phyloP scores from a whole-genome alignment of 192 early-diverging fungal species.

The Entomortierella beljakovae region DNA sequence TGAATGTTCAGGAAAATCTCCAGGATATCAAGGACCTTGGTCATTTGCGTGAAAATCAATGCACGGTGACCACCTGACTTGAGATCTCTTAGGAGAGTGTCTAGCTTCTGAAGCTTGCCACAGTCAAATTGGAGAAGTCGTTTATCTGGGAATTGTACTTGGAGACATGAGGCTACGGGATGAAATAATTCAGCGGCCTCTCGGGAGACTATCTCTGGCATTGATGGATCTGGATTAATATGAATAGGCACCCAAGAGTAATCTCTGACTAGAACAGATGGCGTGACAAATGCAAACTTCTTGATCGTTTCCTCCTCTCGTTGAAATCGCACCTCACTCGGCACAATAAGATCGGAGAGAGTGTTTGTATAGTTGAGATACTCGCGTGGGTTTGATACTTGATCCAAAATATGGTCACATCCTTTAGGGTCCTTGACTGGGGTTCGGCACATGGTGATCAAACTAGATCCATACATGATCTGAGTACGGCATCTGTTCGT shows the following conservation, averaged over 20 bases:
- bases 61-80: constrained; percentile 71
- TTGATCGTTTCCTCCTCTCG: constrained; percentile 59
- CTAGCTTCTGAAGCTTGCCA: constrained; percentile 77
- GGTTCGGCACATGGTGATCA: constrained; percentile 46
- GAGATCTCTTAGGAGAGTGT: constrained; percentile 63
- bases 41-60: constrained; percentile 78
- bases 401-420: constrained; percentile 22
- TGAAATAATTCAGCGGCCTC: constrained; percentile 67
- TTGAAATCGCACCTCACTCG: constrained; percentile 52
- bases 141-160: constrained; percentile 88
- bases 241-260: constrained; percentile 21
- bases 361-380: constrained; percentile 51
- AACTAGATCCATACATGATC: constrained; percentile 56
- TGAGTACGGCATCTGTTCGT: constrained; percentile 46
- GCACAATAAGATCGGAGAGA: constrained; percentile 41
- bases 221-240: constrained; percentile 20
- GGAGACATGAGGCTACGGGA: constrained; percentile 68
- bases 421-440: constrained; percentile 18
- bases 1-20: constrained; percentile 78
- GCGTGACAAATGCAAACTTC: constrained; percentile 71
- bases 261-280: constrained; percentile 54
- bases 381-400: constrained; percentile 40
- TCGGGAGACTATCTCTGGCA: constrained; percentile 13
- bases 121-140: constrained; percentile 87
- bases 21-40: constrained; percentile 71